Evolutionary conservation across 208 protist genomes (phyloP), one percentile per base, ranked within the genome.

Genomic region (Borovskyia barvae): DNA sequence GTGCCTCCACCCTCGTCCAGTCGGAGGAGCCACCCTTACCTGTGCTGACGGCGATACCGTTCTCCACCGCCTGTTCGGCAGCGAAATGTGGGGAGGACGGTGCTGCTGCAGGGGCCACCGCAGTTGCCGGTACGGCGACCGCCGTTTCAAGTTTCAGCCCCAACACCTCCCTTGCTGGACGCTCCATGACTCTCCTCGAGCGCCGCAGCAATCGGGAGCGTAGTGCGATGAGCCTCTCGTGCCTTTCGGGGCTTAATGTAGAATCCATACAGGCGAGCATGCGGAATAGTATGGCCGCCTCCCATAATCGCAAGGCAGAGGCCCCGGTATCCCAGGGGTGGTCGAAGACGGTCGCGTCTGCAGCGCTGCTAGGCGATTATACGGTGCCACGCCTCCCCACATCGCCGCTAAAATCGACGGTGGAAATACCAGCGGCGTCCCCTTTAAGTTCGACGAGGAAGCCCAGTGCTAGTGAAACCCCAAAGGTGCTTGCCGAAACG

Each of bases 171-270:
- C 40, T 41, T 15, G 54, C 19, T 17, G 51, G 52, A 15, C 60
- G 75, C 17, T 83, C 66, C 5, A 58, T 74, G 50, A 94, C 87
- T 12, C 58, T 94, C 53, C 66, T 91, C 11, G 84, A 94, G 67
- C 83, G 87, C 11, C 83, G 87, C 41, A 75, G 28, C 28, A 68
- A 67, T 11, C 74, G 79, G 41, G 72, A 80, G 62, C 62, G 65
- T 33, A 82, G 59, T 36, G 65, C 51, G 19, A 68, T 82, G 55
- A 88, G 75, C 61, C 62, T 85, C 47, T 82, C 74, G 28, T 66
- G 60, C 46, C 54, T 89, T 30, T 86, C 82, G 3, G 78, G 67
- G 24, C 69, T 93, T 15, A 87, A 74, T 60, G 74, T 85, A 50
- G 84, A 91, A 46, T 81, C 69, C 20, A 72, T 94, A 33, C 72